Evolutionary conservation across 768 basidiomycete species (phyloP).

Genomic region (Mycena maculata): DNA sequence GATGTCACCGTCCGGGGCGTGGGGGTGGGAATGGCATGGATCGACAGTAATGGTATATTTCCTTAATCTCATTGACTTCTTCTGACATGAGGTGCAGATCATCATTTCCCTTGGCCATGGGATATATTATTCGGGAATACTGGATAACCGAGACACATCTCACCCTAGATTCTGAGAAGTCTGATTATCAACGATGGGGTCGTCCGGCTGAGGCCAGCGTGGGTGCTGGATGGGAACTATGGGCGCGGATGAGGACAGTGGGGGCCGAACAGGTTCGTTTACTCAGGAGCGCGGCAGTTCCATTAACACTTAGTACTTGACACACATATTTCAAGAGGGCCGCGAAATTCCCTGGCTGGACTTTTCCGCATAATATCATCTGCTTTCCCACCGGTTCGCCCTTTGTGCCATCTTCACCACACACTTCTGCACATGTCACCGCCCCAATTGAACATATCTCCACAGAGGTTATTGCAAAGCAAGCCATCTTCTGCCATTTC

Average conservation of each 20-base stretch:
- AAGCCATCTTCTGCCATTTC: conserved; percentile 89
- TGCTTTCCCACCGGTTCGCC: conserved; percentile 61
- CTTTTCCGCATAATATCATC: conserved; percentile 89
- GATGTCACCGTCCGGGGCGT: too few relatives aligned
- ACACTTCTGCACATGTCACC: conserved; percentile 80
- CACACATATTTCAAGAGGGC: conserved; percentile 89
- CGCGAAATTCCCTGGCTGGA: conserved; percentile 92
- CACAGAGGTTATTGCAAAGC: conserved; percentile 93
- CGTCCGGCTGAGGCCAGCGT: conserved; percentile 80
- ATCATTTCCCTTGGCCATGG: conserved; percentile 88
- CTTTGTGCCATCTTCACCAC: conserved; percentile 55
- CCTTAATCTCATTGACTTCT: too few relatives aligned
- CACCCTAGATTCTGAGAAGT: conserved; percentile 89
- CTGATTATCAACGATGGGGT: conserved; percentile 89
- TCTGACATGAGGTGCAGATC: too few relatives aligned
- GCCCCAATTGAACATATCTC: conserved; percentile 89
- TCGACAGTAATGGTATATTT: too few relatives aligned
- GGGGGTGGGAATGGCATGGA: too few relatives aligned
- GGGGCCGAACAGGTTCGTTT: not conserved
- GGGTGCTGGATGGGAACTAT: conserved; percentile 88
- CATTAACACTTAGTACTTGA: conserved; percentile 71
- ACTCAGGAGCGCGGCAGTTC: not conserved
- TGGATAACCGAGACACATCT: conserved; percentile 89
- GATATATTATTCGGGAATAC: conserved; percentile 88
- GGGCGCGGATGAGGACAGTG: conserved; percentile 82